Percentiles rank a stretch among this genome's conserved stretches.
Evolutionary conservation across 2,329 filamentous ascomycete genomes (phyloP).

Genomic region (Alternaria triticimaculans): DNA sequence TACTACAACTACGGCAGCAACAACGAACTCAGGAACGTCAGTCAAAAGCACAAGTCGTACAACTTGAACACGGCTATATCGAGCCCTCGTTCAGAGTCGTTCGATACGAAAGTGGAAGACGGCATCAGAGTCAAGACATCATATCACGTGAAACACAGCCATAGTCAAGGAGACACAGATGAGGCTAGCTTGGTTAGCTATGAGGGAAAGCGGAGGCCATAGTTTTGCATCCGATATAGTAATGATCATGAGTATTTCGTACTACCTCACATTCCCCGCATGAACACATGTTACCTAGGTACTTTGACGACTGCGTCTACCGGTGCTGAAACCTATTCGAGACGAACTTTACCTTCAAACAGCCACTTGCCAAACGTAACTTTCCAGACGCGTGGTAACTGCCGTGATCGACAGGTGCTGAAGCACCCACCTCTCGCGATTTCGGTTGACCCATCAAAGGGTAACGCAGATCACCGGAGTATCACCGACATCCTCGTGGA

Average conservation of each 20-base stretch:
- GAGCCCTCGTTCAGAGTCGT: slow-evolving; percentile 3
- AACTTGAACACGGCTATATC: slow-evolving; percentile 7
- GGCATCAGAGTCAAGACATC: slow-evolving; percentile 27
- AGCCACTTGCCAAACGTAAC: not conserved
- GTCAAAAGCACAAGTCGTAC: slow-evolving; percentile 15
- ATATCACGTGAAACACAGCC: slow-evolving; percentile 24
- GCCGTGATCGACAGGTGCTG: slow-evolving; percentile 2
- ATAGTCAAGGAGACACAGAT: slow-evolving; percentile 20
- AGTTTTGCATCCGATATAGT: not conserved
- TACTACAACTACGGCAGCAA: slow-evolving; percentile 37
- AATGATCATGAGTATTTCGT: not conserved
- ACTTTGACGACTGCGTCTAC: not conserved
- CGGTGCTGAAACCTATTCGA: not conserved
- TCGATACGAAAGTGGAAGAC: slow-evolving; percentile 11
- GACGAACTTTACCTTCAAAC: not conserved
- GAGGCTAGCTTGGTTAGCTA: slow-evolving; percentile 26
- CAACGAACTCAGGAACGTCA: slow-evolving; percentile 26
- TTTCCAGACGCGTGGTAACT: not conserved
- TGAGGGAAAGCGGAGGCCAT: slow-evolving; percentile 5
- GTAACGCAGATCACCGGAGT: slow-evolving; percentile 8
- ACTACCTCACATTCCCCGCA: not conserved
- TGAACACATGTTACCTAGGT: not conserved
- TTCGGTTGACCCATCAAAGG: not conserved
- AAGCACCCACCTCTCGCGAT: slow-evolving; percentile 1
- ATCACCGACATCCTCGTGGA: slow-evolving; percentile 5